Base-by-base conservation (phyloP, 305 asterid species). In the Plantago rigida region DNA sequence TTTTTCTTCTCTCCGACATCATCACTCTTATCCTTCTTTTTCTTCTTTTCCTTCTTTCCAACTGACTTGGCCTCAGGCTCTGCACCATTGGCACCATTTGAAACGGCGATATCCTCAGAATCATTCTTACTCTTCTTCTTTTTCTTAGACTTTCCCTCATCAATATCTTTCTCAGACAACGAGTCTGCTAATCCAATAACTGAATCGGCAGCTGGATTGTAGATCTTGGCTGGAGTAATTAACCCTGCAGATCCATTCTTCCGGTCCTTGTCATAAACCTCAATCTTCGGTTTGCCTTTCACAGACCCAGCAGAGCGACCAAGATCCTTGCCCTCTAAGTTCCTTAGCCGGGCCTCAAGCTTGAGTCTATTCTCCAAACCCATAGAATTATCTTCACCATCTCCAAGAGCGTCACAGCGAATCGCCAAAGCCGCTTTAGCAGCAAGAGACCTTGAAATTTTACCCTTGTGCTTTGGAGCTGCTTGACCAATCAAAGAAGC, bases 401-500 rank as follows among this genome's bases (percentile, higher is more conserved):
- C 99, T 53, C 89, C 95, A 55, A 92, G 93, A 54, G 97, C 97
- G 69, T 92, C 99, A 54, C 73, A 86, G 54, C 96, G 81, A 66
- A 92, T 84, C 0, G 95, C 95, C 78, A 88, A 65, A 14, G 94
- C 95, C 73, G 98, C 79, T 75, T 88, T 88, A 41, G 98, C 84
- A 46, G 98, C 98, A 13, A 88, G 94, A 31, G 96, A 84, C 31
- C 98, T 77, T 6, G 98, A 84, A 53, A 92, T 88, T 81, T 92
- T 92, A 75, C 96, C 98, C 88, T 92, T 92, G 69, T 88, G 90
- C 75, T 92, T 92, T 0, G 95, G 94, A 49, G 99, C 97, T 29
- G 99, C 99, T 73, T 92, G 99, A 51, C 99, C 97, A 60, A 92
- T 84, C 62, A 92, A 76, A 69, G 96, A 88, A 28, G 99, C 99